A percentile compares a stretch with the other conserved stretches of the same genome.
Conservation (phyloP, 2,329 filamentous ascomycete genomes). For the Aspergillus sp. region DNA sequence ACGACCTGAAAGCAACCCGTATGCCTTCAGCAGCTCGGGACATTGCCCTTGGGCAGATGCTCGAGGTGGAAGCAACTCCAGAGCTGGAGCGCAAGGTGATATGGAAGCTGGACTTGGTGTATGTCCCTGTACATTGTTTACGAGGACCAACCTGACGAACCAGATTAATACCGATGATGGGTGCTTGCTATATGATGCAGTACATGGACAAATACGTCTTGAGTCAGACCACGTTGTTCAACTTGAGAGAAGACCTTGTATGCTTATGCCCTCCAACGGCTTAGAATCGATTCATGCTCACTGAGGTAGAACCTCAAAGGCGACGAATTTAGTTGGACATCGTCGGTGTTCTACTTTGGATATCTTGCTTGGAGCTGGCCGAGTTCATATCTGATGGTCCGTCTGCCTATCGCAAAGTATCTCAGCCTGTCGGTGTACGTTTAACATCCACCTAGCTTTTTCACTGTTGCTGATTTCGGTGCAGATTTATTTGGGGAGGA, state of each 20-base stretch:
- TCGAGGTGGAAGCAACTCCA: slow-evolving; percentile 17
- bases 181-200: slow-evolving; percentile 22
- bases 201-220: slow-evolving; percentile 26
- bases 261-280: neutral
- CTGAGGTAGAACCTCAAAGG: slow-evolving; percentile 16
- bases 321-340: slow-evolving; percentile 24
- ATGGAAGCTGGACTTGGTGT: slow-evolving; percentile 21
- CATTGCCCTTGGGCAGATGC: slow-evolving; percentile 19
- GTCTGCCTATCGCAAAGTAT: slow-evolving; percentile 22
- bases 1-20: slow-evolving; percentile 11
- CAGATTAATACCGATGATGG: slow-evolving; percentile 22
- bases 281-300: neutral
- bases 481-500: slow-evolving; percentile 24
- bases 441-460: neutral
- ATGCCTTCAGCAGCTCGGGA: slow-evolving; percentile 11
- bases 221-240: slow-evolving; percentile 22
- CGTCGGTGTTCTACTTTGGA: slow-evolving; percentile 28
- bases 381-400: slow-evolving; percentile 30
- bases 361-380: slow-evolving; percentile 34
- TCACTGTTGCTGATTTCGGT: slow-evolving; percentile 20
- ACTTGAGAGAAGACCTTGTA: slow-evolving; percentile 17
- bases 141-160: neutral
- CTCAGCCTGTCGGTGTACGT: slow-evolving; percentile 23
- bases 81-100: slow-evolving; percentile 18
- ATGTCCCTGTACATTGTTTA: neutral